phyloP scores from a whole-genome alignment of 2,329 filamentous ascomycete species.

The Lachnellula hyalina region DNA sequence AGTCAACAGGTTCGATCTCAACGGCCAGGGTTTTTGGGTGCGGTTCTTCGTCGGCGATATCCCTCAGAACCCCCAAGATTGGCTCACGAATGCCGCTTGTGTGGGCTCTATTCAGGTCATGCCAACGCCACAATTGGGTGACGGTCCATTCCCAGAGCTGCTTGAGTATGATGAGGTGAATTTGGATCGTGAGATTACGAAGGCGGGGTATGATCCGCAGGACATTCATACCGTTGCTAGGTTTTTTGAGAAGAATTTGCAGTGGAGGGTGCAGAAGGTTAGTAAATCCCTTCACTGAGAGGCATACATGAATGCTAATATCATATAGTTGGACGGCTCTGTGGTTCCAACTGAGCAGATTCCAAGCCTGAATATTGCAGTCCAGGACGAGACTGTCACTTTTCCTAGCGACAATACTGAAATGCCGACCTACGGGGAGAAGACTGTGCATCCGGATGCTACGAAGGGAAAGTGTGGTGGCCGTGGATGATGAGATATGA shows the following conservation, averaged over 20 bases:
- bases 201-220: conserved; percentile 6
- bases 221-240: conserved; percentile 9
- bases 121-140: conserved; percentile 12
- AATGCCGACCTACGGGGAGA: conserved; percentile 21
- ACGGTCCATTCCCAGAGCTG: conserved; percentile 7
- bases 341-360: conserved; percentile 8
- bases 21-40: conserved; percentile 21
- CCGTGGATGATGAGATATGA: not conserved
- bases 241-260: conserved; percentile 20
- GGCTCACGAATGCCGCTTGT: conserved; percentile 10
- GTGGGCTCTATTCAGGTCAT: conserved; percentile 23
- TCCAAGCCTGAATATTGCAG: conserved; percentile 14
- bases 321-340: conserved; percentile 15
- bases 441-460: conserved; percentile 19
- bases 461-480: conserved; percentile 17
- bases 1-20: conserved; percentile 25
- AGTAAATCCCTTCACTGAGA: not conserved
- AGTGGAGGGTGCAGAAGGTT: conserved; percentile 27
- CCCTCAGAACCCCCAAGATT: conserved; percentile 18
- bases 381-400: conserved; percentile 21
- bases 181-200: conserved; percentile 8
- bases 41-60: conserved; percentile 22
- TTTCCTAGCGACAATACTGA: conserved; percentile 11
- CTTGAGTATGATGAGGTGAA: conserved; percentile 21
- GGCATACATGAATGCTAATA: not conserved